Base-by-base conservation (phyloP, 2,329 filamentous ascomycete species). In the Zasmidium citrigriseum region DNA sequence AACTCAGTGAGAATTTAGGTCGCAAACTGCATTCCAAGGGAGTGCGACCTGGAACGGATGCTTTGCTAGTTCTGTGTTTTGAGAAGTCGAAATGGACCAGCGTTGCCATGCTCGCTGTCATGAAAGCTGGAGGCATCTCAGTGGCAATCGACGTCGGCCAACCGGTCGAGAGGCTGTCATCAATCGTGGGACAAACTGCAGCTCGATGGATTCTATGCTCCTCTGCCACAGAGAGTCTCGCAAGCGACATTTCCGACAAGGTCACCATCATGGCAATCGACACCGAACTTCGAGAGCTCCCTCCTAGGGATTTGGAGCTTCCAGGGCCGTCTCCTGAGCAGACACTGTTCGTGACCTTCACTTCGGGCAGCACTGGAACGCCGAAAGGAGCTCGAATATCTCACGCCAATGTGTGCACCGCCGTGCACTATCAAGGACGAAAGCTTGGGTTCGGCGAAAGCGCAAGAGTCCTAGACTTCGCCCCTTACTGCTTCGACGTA, bases 341-440 rank as follows among this genome's bases (percentile, higher is more conserved):
- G 25, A 25, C 24, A 2, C 23, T 61, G 47, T 64, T 52, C 25
- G 38, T 64, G 7, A 50, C 59, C 22, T 61, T 61, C 46, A 64
- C 59, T 11, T 61, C 59, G 5, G 91, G 91, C 2, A 93, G 88
- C 34, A 64, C 61, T 2, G 52, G 44, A 4, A 29, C 9, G 20
- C 55, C 52, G 4, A 58, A 54, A n/a, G 47, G 59, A n/a, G 55
- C 47, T 2, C 14, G 23, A 24, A 45, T 55, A 10, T 44, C 20
- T 11, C 50, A 59, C 27, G n/a, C 47, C 29, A 64, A 54, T 23
- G 48, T 62, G 34, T 14, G 54, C 5, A 58, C 52, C 27, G 54
- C 57, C 21, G 27, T 62, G 2, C 23, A 47, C 22, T 38, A 60
- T 20, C 55, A 58, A 21, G 41, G 52, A 7, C 16, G 38, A 18